phyloP scores from a whole-genome alignment of 495 filamentous ascomycete genomes.

The Glarea lozoyensis region DNA sequence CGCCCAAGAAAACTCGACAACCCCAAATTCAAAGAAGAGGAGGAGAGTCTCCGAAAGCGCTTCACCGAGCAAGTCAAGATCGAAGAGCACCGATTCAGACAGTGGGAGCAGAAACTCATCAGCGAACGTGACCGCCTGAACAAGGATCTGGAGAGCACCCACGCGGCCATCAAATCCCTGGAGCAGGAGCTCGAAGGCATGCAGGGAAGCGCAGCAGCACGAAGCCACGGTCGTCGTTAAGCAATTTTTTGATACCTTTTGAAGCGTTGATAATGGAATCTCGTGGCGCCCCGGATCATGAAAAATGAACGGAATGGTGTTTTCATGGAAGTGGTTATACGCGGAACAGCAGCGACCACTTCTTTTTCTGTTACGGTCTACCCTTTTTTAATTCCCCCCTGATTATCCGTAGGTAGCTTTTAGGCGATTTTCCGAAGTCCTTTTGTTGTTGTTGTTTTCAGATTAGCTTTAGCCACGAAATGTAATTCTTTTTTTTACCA shows the following conservation, averaged over 20 bases:
- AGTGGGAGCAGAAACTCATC: constrained; percentile 99
- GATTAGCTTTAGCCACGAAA: constrained; percentile 30
- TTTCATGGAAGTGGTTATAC: constrained; percentile 10
- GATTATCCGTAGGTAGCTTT: constrained; percentile 1
- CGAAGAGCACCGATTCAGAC: constrained; percentile 95
- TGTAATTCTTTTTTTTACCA: no score
- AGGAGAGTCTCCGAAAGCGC: constrained; percentile 93
- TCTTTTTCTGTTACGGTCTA: constrained; percentile 8
- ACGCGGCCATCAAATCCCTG: constrained; percentile 93
- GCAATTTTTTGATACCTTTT: background rate
- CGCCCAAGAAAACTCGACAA: constrained; percentile 96
- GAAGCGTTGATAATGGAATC: no score
- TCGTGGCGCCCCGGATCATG: no score
- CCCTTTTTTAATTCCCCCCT: background rate
- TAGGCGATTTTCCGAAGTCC: constrained; percentile 12
- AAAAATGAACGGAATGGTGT: background rate
- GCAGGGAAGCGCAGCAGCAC: constrained; percentile 81
- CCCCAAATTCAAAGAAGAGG: constrained; percentile 99
- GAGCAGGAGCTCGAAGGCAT: constrained; percentile 87
- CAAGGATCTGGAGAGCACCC: constrained; percentile 96
- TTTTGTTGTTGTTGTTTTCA: constrained; percentile 10
- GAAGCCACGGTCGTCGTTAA: constrained; percentile 95
- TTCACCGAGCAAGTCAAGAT: constrained; percentile 99
- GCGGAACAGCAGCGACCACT: constrained; percentile 13
- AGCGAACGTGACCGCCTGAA: constrained; percentile 95